phyloP scores from a whole-genome alignment of 331 rosid species.

The Acacia pycnantha region DNA sequence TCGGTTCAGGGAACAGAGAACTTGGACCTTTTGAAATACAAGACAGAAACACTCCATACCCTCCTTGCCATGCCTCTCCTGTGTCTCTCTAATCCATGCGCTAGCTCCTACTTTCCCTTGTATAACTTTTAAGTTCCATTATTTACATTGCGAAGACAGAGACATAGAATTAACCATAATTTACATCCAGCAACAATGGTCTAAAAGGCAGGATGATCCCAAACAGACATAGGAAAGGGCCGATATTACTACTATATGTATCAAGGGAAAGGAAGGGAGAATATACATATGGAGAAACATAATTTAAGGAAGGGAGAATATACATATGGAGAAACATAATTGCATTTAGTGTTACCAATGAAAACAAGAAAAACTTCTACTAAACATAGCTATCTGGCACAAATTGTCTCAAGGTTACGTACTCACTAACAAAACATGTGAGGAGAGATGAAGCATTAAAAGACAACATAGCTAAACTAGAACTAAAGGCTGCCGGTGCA shows the following conservation, averaged over 20 bases:
- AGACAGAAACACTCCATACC: conserved; percentile 51
- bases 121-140: neutral
- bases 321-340: neutral
- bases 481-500: neutral
- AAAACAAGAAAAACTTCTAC: neutral
- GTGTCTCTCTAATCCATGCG: neutral
- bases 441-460: conserved; percentile 3
- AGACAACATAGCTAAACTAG: neutral
- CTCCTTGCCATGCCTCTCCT: neutral
- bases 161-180: neutral
- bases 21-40: conserved; percentile 39
- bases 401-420: neutral
- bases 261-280: neutral
- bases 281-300: neutral
- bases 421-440: neutral
- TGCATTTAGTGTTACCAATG: neutral
- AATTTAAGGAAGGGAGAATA: neutral
- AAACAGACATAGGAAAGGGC: neutral
- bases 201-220: neutral
- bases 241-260: neutral
- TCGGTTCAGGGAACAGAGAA: conserved; percentile 41
- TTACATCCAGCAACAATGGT: neutral
- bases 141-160: neutral
- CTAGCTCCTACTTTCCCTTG: conserved; percentile 22
- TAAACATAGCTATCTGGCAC: neutral